Base-by-base conservation (phyloP, 768 basidiomycete genomes). In the Mycena venus region DNA sequence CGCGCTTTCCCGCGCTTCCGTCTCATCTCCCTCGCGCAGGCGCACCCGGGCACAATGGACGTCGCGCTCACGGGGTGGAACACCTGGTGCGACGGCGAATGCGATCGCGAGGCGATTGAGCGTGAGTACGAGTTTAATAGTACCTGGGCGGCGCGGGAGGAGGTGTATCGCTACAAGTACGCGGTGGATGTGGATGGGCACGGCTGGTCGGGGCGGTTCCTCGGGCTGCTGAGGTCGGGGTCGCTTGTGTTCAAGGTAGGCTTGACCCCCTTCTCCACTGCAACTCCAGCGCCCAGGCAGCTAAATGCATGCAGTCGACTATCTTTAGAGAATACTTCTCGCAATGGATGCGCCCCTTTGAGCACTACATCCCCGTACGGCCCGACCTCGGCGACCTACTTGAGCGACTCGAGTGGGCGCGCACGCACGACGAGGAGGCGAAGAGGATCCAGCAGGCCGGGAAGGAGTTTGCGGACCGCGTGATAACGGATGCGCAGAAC, bases 401-500 rank as follows among this genome's bases (percentile, higher is more conserved):
- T n/a, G 75, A 66, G 44, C 53, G 72, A 8, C 49, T 76, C n/a
- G 62, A 70, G 71, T 76, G 75, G 75, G 71, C 75, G 63, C 5
- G 38, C 1, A 32, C 53, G 38, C 53, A 76, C 38, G 75, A 76
- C 21, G 68, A 14, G 27, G 75, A 76, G 67, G 71, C 75, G 38
- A 21, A 51, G 23, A 23, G 71, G 12, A 76, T 76, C 23, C 71
- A 73, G 56, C 27, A 3, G 12, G 71, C 71, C 36, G 71, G 75
- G 36, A 29, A 25, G 58, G 71, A 65, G 58, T 72, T 76, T 49
- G 75, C 34, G 38, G 61, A 66, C 56, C 53, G 75, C 32, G 75
- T 76, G 8, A 44, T 76, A 3, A 76, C 71, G n/a, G 75, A 76
- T 17, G 67, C 23, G 62, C 75, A 76, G 75, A 76, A 76, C 27